phyloP scores from a whole-genome alignment of 2,329 filamentous ascomycete genomes.

The Celoporthe dispersa region DNA sequence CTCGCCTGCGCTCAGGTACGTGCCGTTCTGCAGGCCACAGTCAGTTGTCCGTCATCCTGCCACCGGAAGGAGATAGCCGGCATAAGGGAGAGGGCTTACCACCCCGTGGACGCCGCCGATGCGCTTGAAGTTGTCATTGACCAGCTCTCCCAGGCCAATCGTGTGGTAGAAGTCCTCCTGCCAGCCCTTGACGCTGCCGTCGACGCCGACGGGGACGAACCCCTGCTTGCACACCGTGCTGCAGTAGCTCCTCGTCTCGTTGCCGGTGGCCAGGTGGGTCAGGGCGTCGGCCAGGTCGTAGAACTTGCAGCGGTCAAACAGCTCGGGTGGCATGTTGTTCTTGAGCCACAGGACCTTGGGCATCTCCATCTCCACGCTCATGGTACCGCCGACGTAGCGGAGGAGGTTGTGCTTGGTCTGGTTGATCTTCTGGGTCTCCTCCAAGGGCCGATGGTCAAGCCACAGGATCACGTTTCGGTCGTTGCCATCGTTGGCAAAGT shows the following conservation, averaged over 20 bases:
- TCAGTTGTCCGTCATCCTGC: conserved; percentile 29
- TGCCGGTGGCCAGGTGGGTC: conserved; percentile 91
- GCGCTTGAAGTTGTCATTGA: conserved; percentile 84
- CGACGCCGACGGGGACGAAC: conserved; percentile 93
- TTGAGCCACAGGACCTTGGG: conserved; percentile 98
- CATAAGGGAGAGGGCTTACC: conserved; percentile 67
- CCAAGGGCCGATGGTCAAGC: conserved; percentile 91
- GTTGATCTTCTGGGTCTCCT: conserved; percentile 94
- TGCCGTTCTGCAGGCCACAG: conserved; percentile 71
- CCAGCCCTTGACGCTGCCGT: conserved; percentile 97
- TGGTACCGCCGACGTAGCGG: conserved; percentile 94
- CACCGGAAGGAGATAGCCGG: conserved; percentile 30
- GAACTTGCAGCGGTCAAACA: conserved; percentile 94
- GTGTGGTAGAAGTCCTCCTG: conserved; percentile 89
- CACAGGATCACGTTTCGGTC: conserved; percentile 96
- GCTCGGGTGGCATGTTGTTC: conserved; percentile 92
- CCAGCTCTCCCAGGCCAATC: conserved; percentile 85
- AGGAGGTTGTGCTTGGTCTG: conserved; percentile 89
- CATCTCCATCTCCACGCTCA: conserved; percentile 99
- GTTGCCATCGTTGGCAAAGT: conserved; percentile 78
- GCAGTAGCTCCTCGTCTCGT: conserved; percentile 90
- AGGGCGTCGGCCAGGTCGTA: conserved; percentile 93
- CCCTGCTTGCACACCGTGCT: conserved; percentile 98
- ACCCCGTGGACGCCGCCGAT: conserved; percentile 94
- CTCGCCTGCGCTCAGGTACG: conserved; percentile 90